Evolutionary conservation across 164 flowering plant genomes (phyloP).

Genomic region (Vitis cinerea): DNA sequence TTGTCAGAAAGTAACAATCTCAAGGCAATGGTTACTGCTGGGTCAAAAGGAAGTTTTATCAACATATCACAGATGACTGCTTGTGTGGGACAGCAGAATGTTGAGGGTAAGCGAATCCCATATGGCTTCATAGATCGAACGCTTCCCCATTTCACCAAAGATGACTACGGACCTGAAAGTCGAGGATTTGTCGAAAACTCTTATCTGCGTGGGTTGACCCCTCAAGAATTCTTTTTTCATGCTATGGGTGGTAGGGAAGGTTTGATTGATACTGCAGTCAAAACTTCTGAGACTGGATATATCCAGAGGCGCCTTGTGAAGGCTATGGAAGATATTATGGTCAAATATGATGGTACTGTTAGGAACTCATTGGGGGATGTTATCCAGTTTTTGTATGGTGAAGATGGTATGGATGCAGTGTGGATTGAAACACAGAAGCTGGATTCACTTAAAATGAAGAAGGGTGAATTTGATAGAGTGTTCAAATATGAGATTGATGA

Average conservation of each 20-base stretch:
- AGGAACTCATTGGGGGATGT: constrained; percentile 96
- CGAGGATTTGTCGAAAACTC: constrained; percentile 99
- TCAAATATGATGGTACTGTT: constrained; percentile 98
- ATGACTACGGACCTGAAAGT: constrained; percentile 98
- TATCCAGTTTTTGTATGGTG: constrained; percentile 95
- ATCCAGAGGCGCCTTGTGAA: constrained; percentile 95
- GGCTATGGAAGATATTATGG: constrained; percentile 99
- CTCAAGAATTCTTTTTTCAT: constrained; percentile 98
- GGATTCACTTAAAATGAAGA: constrained; percentile 89
- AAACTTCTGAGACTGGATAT: constrained; percentile 99
- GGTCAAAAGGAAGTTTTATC: constrained; percentile 98
- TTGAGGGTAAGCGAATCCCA: constrained; percentile 98
- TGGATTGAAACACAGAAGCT: constrained; percentile 95
- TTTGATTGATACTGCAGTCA: constrained; percentile 97
- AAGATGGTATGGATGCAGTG: constrained; percentile 99
- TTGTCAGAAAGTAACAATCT: constrained; percentile 96
- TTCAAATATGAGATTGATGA: constrained; percentile 80
- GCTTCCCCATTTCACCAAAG: constrained; percentile 93
- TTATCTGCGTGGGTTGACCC: constrained; percentile 90
- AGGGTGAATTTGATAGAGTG: constrained; percentile 61
- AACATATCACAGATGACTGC: constrained; percentile 99
- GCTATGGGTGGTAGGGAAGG: constrained; percentile 99
- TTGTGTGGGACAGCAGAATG: constrained; percentile 99
- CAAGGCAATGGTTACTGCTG: constrained; percentile 99
- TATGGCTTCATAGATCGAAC: constrained; percentile 88